A percentile compares a stretch with the other conserved stretches of the same genome.
Evolutionary conservation across 805 yeast genomes (phyloP).

Genomic region (Kodamaea nitidulidarum): DNA sequence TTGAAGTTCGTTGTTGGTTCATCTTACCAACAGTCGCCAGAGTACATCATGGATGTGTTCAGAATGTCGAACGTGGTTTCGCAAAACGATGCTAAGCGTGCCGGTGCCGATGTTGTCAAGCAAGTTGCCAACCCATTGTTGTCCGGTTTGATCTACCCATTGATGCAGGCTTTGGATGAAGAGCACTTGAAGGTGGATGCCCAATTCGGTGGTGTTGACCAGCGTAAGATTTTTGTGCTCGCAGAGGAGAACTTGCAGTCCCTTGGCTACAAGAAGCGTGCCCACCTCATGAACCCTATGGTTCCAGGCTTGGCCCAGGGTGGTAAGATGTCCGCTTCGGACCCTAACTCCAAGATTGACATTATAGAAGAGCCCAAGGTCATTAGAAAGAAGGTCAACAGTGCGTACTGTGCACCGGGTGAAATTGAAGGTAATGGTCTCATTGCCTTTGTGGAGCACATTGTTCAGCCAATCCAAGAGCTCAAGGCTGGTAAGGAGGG

Average conservation of each 20-base stretch:
- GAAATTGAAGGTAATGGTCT: conserved; percentile 84
- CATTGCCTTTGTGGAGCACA: conserved; percentile 78
- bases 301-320: conserved; percentile 97
- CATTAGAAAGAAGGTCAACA: conserved; percentile 84
- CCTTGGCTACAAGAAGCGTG: conserved; percentile 94
- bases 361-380: conserved; percentile 81
- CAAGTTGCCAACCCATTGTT: conserved; percentile 93
- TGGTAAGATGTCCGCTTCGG: conserved; percentile 98
- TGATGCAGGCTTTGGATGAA: conserved; percentile 98
- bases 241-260: conserved; percentile 91
- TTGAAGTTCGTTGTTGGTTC: conserved; percentile 83
- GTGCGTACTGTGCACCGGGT: conserved; percentile 96
- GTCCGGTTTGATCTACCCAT: conserved; percentile 91
- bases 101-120: conserved; percentile 99
- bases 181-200: conserved; percentile 83
- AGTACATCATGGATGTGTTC: conserved; percentile 87
- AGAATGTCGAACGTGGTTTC: conserved; percentile 78
- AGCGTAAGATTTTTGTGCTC: conserved; percentile 92
- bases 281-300: conserved; percentile 98
- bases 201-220: conserved; percentile 99
- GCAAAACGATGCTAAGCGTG: conserved; percentile 95
- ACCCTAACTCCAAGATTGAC: conserved; percentile 96
- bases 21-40: conserved; percentile 73
- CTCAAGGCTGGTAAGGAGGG: conserved; percentile 55
- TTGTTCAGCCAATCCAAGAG: conserved; percentile 81